Evolutionary conservation across 1,284 basidiomycete species (phyloP), one percentile per base, ranked within the genome.

Genomic region (Leccinum fallax): DNA sequence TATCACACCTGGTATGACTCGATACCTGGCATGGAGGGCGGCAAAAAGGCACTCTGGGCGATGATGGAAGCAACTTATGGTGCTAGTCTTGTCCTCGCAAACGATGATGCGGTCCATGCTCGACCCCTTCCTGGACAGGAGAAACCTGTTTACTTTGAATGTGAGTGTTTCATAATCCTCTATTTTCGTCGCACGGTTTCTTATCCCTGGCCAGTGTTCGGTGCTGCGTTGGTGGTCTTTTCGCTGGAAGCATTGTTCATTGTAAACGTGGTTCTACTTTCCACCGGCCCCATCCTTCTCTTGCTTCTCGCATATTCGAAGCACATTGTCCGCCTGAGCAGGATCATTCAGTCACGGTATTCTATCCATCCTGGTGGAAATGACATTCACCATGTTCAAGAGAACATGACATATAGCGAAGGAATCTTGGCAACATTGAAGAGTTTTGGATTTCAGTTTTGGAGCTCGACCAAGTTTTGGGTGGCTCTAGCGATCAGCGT

Each of bases 1-100:
- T 92, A 92, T 66, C 90, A 92, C 69, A 92, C 90, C 0, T 81
- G 81, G 67, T 84, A 83, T 52, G 87, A 92, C 65, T 79, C 85
- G 1, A 79, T 89, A 38, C 74, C 86, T 48, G 82, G 82, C 66
- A 80, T 84, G 61, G 72, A 79, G 15, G 85, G 83, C 0, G 80
- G 81, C 21, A 79, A 79, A 63, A 78, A 76, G 60, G 82, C 90
- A 3, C 73, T 92, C 9, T 92, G 90, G 90, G 80, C 83, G 3
- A 90, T 92, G 87, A 83, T 92, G 82, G 88, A 92, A 65, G 79
- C 81, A 4, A 78, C 85, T 0, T 75, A 79, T 55, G 83, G 81
- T 3, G 83, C 85, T 0, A 88, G 85, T 5, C 60, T 80, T 10
- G 78, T 79, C 3, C 74, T 93, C 30, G 75, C 86, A 15, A 83